These are phyloP conservation scores for Erodium moschatum DNA, from an alignment of 441 rosid species.

Conservation along the genomic window DNA sequence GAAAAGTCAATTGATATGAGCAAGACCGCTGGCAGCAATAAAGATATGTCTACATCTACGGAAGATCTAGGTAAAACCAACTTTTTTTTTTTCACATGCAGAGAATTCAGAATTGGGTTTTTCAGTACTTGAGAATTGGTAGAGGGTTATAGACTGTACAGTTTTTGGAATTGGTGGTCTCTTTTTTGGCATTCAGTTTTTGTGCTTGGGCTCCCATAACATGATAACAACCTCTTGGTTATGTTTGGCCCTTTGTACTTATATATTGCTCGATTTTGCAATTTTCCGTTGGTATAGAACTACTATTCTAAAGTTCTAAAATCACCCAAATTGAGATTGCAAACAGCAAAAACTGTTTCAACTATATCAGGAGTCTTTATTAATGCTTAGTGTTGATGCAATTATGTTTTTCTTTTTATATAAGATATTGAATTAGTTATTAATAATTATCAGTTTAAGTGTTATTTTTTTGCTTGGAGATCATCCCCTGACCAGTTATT, in stretches of 20 bases:
- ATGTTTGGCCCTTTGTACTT: background rate
- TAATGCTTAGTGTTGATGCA: background rate
- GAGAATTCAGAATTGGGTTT: background rate
- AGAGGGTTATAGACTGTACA: background rate
- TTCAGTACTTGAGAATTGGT: background rate
- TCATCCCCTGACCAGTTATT: background rate
- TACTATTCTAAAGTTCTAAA: background rate
- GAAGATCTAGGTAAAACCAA: conserved; percentile 61
- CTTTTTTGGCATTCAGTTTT: background rate
- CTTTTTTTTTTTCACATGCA: background rate
- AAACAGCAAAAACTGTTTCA: background rate
- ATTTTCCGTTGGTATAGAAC: background rate
- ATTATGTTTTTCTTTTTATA: background rate
- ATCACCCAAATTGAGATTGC: background rate
- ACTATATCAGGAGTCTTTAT: background rate
- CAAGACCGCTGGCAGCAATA: conserved; percentile 34
- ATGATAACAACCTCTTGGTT: background rate
- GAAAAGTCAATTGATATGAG: conserved; percentile 39
- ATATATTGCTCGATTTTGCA: background rate
- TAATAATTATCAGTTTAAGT: too few relatives aligned
- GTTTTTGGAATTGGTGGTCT: background rate
- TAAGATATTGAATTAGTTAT: too few relatives aligned
- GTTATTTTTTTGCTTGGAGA: too few relatives aligned
- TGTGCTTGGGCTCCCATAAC: background rate
- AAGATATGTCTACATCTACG: conserved; percentile 67